Evolutionary conservation across 2,329 filamentous ascomycete species (phyloP).

Genomic region (Aspergillus fischeri): DNA sequence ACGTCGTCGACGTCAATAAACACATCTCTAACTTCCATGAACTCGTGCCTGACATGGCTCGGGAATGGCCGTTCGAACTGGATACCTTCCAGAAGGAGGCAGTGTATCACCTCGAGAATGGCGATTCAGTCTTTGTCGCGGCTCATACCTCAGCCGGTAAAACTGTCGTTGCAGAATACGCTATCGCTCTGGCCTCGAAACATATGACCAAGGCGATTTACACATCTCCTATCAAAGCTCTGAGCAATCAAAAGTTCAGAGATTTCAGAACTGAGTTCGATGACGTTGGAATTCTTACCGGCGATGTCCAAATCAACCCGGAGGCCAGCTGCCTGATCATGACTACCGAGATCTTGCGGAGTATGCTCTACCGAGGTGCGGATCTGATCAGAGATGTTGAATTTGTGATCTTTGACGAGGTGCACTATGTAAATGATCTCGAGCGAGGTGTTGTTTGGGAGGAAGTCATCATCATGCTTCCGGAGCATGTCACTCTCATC

Average conservation of each 20-base stretch:
- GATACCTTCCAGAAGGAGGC: slow-evolving; percentile 99
- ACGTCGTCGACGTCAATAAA: slow-evolving; percentile 94
- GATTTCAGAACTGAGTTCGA: slow-evolving; percentile 89
- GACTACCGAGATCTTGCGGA: slow-evolving; percentile 96
- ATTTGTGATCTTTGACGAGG: slow-evolving; percentile 98
- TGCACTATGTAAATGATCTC: slow-evolving; percentile 96
- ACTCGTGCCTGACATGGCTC: slow-evolving; percentile 91
- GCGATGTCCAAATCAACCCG: slow-evolving; percentile 95
- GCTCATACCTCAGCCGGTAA: slow-evolving; percentile 97
- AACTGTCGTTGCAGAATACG: slow-evolving; percentile 97
- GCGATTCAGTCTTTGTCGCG: slow-evolving; percentile 96
- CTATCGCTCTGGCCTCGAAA: slow-evolving; percentile 90
- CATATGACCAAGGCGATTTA: slow-evolving; percentile 99
- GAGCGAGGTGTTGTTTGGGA: slow-evolving; percentile 98
- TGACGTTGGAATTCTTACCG: slow-evolving; percentile 93
- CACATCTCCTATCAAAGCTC: slow-evolving; percentile 94
- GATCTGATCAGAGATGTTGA: slow-evolving; percentile 96
- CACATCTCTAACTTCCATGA: slow-evolving; percentile 93
- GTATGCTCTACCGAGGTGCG: slow-evolving; percentile 95
- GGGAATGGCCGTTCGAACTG: slow-evolving; percentile 93
- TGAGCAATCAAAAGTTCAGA: slow-evolving; percentile 98
- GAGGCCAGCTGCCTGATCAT: slow-evolving; percentile 98
- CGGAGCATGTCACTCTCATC: slow-evolving; percentile 93
- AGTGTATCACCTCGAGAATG: slow-evolving; percentile 92
- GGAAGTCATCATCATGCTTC: slow-evolving; percentile 99